phyloP scores from a whole-genome alignment of 2,329 filamentous ascomycete genomes.

The Neofusicoccum sp. region DNA sequence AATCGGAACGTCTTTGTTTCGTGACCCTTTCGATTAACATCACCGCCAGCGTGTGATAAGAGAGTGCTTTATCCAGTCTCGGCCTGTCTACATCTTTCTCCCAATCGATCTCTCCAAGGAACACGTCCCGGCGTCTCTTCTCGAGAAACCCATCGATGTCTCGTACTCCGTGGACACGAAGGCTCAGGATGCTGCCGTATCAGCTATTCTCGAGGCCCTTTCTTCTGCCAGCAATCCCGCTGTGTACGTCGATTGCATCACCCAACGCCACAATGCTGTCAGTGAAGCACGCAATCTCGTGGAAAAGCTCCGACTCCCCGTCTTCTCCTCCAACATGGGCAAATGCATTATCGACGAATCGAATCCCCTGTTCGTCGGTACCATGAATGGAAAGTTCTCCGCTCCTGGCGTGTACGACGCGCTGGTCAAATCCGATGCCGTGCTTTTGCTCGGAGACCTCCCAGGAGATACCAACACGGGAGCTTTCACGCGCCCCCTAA shows the following conservation, averaged over 20 bases:
- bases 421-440: constrained; percentile 39
- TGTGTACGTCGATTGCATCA: constrained; percentile 44
- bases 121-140: constrained; percentile 35
- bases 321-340: constrained; percentile 45
- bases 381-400: constrained; percentile 45
- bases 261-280: constrained; percentile 41
- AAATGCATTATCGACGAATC: constrained; percentile 48
- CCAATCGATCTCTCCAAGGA: constrained; percentile 46
- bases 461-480: constrained; percentile 48
- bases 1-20: background rate
- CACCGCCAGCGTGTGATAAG: constrained; percentile 38
- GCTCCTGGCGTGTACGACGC: constrained; percentile 41
- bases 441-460: constrained; percentile 44
- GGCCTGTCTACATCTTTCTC: constrained; percentile 49
- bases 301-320: constrained; percentile 38
- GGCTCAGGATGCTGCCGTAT: constrained; percentile 35
- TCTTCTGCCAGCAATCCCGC: constrained; percentile 39
- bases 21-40: constrained; percentile 1
- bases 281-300: constrained; percentile 38
- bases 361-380: constrained; percentile 42
- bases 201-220: constrained; percentile 38
- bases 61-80: constrained; percentile 46
- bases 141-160: constrained; percentile 42
- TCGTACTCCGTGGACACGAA: constrained; percentile 30
- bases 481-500: constrained; percentile 42